A percentile compares a stretch with the other conserved stretches of the same genome.
phyloP scores from a whole-genome alignment of 2,329 filamentous ascomycete species.

The Colletotrichum sp. region DNA sequence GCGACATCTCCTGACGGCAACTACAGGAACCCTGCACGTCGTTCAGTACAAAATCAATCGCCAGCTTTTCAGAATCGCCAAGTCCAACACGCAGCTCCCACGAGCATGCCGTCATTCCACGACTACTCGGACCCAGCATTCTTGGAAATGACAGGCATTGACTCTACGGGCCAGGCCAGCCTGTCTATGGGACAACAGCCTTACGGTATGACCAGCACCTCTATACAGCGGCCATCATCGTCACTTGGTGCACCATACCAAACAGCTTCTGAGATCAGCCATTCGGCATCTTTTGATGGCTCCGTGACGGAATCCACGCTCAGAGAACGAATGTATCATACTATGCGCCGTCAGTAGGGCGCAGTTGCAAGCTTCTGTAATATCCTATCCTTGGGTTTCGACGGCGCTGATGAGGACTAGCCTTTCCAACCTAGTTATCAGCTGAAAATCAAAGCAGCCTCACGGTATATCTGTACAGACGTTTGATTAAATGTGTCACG shows the following conservation, averaged over 20 bases:
- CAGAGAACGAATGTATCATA: constrained; percentile 10
- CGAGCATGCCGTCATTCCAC: constrained; percentile 1
- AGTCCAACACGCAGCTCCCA: not conserved
- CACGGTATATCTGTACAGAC: not conserved
- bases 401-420: not conserved
- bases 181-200: not conserved
- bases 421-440: not conserved
- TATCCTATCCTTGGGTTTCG: not conserved
- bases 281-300: not conserved
- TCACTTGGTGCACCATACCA: not conserved
- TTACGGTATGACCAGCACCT: not conserved
- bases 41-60: not conserved
- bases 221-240: constrained; percentile 4
- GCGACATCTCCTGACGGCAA: not conserved
- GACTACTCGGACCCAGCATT: constrained; percentile 11
- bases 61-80: not conserved
- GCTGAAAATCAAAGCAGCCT: not conserved
- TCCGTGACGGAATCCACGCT: not conserved
- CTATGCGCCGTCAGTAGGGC: constrained; percentile 1
- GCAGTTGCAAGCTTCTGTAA: not conserved
- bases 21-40: not conserved
- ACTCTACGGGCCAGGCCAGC: not conserved
- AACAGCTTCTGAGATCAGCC: not conserved
- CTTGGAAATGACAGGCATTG: constrained; percentile 2
- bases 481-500: not conserved